Conservation (phyloP, 139 green algal genomes). For the Volvox africanus region DNA sequence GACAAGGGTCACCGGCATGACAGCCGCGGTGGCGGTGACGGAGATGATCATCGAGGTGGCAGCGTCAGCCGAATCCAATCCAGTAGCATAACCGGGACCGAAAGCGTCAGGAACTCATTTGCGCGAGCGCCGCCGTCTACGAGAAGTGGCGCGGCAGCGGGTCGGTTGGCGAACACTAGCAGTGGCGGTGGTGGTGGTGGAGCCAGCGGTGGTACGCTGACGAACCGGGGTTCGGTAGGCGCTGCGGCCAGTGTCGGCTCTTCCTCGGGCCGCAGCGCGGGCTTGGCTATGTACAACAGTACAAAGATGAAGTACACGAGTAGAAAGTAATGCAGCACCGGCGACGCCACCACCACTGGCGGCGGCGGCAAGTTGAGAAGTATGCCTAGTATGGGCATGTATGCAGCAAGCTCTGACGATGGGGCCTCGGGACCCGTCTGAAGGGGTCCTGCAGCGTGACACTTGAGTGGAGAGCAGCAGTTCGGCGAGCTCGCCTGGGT, state of each 20-base stretch:
- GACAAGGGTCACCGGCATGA: background rate
- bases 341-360: background rate
- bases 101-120: background rate
- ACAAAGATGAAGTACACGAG: background rate
- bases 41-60: background rate
- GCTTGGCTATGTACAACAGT: background rate
- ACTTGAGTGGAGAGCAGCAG: no score
- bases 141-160: background rate
- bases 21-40: background rate
- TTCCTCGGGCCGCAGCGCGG: constrained; percentile 2
- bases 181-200: background rate
- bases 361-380: background rate
- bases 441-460: no score
- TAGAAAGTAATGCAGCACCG: background rate
- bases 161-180: background rate
- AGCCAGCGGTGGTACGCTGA: background rate
- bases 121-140: background rate
- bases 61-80: background rate
- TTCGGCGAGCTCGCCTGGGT: no score
- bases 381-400: background rate
- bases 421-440: no score
- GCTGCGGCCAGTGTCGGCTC: constrained; percentile 3
- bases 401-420: no score
- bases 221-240: background rate
- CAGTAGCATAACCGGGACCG: background rate